Percentiles rank a stretch among this genome's conserved stretches.
Conservation (phyloP, 768 basidiomycete genomes). For the Collybia mongolica region DNA sequence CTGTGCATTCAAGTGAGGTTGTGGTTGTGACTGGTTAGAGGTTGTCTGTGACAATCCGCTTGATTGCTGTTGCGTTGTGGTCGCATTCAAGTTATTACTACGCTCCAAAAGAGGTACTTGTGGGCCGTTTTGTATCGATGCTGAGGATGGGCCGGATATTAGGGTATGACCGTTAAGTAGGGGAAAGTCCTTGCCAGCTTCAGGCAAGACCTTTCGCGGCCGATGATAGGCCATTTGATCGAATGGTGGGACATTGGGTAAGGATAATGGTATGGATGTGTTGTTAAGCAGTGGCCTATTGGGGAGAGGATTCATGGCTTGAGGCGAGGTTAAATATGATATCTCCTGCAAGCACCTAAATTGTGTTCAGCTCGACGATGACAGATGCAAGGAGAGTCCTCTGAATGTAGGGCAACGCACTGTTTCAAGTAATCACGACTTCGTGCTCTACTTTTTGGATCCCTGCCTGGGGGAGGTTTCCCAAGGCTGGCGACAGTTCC, state of each 20-base stretch:
- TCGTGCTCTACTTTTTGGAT: slow-evolving; percentile 93
- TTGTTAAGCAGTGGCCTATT: slow-evolving; percentile 78
- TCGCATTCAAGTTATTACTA: slow-evolving; percentile 38
- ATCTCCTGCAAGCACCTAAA: slow-evolving; percentile 94
- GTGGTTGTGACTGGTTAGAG: slow-evolving; percentile 29
- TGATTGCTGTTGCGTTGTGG: slow-evolving; percentile 35
- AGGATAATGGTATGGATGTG: slow-evolving; percentile 57
- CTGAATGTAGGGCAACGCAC: slow-evolving; percentile 41
- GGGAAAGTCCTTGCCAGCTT: slow-evolving; percentile 69
- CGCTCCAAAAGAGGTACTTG: slow-evolving; percentile 52
- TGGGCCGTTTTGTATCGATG: slow-evolving; percentile 42
- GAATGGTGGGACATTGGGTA: slow-evolving; percentile 73
- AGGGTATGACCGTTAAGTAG: slow-evolving; percentile 60
- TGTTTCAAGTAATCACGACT: slow-evolving; percentile 98
- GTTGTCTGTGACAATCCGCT: slow-evolving; percentile 26
- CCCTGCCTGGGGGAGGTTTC: slow-evolving; percentile 78
- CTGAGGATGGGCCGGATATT: slow-evolving; percentile 50
- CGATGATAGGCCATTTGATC: slow-evolving; percentile 75
- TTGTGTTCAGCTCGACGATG: slow-evolving; percentile 9
- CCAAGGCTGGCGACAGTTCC: slow-evolving; percentile 50
- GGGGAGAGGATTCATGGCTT: slow-evolving; percentile 96
- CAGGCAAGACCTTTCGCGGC: slow-evolving; percentile 78
- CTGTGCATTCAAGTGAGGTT: slow-evolving; percentile 20
- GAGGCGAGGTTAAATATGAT: slow-evolving; percentile 93
- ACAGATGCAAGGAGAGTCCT: slow-evolving; percentile 5